Conservation (phyloP, 164 flowering plant species). For the Protea cynaroides region DNA sequence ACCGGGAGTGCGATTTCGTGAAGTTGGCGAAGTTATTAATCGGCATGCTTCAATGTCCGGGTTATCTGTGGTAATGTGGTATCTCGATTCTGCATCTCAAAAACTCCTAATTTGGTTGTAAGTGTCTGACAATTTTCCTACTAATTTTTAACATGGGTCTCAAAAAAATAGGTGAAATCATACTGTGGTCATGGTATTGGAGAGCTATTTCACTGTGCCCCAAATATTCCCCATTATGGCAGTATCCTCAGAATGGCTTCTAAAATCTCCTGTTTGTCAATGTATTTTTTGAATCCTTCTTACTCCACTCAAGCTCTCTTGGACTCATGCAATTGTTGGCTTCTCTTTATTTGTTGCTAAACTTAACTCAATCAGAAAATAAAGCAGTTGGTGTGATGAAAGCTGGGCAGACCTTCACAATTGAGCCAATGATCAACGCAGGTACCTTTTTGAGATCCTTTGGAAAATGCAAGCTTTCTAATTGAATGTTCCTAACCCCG, state of each 20-base stretch:
- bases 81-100: background rate
- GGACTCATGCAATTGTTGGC: too few species aligned
- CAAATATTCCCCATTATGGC: conserved; percentile 93
- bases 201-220: conserved; percentile 97
- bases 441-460: conserved; percentile 31
- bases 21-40: conserved; percentile 87
- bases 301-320: too few species aligned
- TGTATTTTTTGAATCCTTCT: too few species aligned
- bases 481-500: background rate
- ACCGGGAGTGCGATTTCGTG: conserved; percentile 94
- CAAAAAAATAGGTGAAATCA: conserved; percentile 65
- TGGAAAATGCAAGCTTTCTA: background rate
- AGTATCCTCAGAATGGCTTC: conserved; percentile 49
- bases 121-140: background rate
- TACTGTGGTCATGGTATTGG: conserved; percentile 98
- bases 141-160: conserved; percentile 1
- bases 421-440: conserved; percentile 96
- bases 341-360: background rate
- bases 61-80: conserved; percentile 77
- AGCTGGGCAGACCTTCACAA: conserved; percentile 96
- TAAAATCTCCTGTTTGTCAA: too few species aligned
- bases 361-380: conserved; percentile 66
- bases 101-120: background rate
- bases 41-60: conserved; percentile 95
- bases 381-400: conserved; percentile 99